A percentile compares a stretch with the other conserved stretches of the same genome.
Evolutionary conservation across 257 asterid genomes (phyloP).

Genomic region (Eustoma russellianum): DNA sequence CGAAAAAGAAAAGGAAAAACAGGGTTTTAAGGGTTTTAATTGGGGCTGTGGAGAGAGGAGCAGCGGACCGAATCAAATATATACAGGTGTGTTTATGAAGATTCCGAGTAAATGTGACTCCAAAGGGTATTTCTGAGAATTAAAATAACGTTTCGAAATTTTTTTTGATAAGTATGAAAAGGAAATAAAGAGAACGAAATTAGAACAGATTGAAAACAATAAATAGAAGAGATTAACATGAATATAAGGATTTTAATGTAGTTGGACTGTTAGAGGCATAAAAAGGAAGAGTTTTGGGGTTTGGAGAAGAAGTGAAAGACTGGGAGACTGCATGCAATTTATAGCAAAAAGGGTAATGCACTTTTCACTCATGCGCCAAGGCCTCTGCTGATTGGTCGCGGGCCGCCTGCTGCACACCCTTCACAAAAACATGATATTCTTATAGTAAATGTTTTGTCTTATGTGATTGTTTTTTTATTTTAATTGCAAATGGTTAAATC

Average conservation of each 20-base stretch:
- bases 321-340: conserved; percentile 29
- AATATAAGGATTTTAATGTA: too few relatives aligned
- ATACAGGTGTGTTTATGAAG: too few relatives aligned
- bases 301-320: conserved; percentile 16
- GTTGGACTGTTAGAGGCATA: neutral
- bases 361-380: conserved; percentile 7
- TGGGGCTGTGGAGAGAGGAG: neutral
- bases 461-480: too few relatives aligned
- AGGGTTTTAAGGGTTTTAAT: conserved; percentile 16
- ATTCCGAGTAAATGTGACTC: neutral
- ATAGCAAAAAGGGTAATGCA: conserved; percentile 4
- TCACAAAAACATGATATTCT: neutral
- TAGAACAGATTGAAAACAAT: too few relatives aligned
- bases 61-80: too few relatives aligned
- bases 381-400: neutral
- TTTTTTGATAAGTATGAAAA: neutral
- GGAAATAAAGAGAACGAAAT: neutral
- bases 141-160: neutral
- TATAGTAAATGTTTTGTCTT: too few relatives aligned
- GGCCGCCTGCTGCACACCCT: neutral
- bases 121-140: conserved; percentile 11
- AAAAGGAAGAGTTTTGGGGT: neutral
- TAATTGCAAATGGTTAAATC: too few relatives aligned
- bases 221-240: too few relatives aligned
- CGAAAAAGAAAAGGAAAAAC: too few relatives aligned